Evolutionary conservation across 352 stramenopile species (phyloP).

Genomic region (Phytophthora syringae): DNA sequence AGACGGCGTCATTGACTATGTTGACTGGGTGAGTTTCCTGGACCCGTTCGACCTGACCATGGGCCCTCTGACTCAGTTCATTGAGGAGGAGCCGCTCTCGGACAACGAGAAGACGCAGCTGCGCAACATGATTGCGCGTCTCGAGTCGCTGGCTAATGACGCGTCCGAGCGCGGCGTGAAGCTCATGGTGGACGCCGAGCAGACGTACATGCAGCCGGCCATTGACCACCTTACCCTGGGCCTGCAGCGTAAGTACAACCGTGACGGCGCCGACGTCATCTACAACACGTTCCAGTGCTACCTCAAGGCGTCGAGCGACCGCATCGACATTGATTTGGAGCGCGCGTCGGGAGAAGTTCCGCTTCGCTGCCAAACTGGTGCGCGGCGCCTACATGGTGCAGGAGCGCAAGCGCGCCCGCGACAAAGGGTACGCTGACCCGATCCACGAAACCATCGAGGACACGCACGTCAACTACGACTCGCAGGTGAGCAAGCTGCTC

Average conservation of each 20-base stretch:
- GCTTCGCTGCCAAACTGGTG: constrained; percentile 98
- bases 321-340: constrained; percentile 93
- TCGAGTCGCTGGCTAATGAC: constrained; percentile 78
- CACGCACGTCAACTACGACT: constrained; percentile 96
- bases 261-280: constrained; percentile 85
- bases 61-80: constrained; percentile 89
- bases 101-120: constrained; percentile 91
- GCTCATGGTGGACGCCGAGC: constrained; percentile 98
- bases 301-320: constrained; percentile 91
- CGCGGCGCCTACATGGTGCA: constrained; percentile 98
- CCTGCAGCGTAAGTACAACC: constrained; percentile 92
- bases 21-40: constrained; percentile 95
- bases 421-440: constrained; percentile 85
- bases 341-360: constrained; percentile 91
- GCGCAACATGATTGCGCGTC: constrained; percentile 89
- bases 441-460: constrained; percentile 94
- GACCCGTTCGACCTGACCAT: constrained; percentile 91
- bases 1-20: constrained; percentile 92
- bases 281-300: constrained; percentile 99
- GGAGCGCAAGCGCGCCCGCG: constrained; percentile 91
- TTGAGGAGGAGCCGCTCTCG: constrained; percentile 78
- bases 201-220: constrained; percentile 97
- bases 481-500: constrained; percentile 91
- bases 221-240: constrained; percentile 95
- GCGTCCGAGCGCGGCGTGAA: constrained; percentile 82